These are phyloP conservation scores for Tuber indicum DNA, from an alignment of 495 filamentous ascomycete genomes.

Conservation along the genomic window DNA sequence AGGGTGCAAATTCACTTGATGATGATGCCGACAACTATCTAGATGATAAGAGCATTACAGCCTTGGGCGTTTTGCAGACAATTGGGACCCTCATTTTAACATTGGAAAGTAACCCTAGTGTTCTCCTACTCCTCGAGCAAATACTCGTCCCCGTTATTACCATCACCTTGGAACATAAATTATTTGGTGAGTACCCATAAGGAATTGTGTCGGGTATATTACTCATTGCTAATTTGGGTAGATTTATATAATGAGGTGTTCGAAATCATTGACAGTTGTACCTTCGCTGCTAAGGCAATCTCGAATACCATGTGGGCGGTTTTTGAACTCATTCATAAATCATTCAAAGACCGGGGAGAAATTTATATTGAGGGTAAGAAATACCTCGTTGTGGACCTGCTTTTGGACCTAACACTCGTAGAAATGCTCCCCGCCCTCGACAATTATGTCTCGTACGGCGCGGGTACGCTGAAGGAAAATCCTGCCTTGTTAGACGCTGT, in stretches of 20 bases:
- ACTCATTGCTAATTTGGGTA: conserved; percentile 42
- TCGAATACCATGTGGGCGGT: conserved; percentile 97
- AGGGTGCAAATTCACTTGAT: conserved; percentile 67
- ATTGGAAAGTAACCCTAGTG: conserved; percentile 90
- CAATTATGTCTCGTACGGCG: conserved; percentile 91
- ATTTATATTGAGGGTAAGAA: conserved; percentile 70
- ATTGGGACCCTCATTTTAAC: conserved; percentile 97
- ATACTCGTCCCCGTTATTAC: conserved; percentile 95
- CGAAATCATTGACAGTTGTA: conserved; percentile 98
- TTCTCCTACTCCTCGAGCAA: conserved; percentile 85
- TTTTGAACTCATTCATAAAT: conserved; percentile 90
- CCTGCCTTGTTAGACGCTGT: conserved; percentile 80
- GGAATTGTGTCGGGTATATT: conserved; percentile 2
- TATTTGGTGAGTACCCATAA: conserved; percentile 56
- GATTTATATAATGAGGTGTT: conserved; percentile 97
- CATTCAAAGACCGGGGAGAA: conserved; percentile 94
- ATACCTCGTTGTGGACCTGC: conserved; percentile 5
- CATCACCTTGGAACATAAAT: conserved; percentile 92
- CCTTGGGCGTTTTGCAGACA: conserved; percentile 90
- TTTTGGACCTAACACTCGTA: conserved; percentile 12
- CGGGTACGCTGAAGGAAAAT: conserved; percentile 68
- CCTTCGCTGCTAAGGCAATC: conserved; percentile 93
- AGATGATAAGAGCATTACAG: conserved; percentile 97
- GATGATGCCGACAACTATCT: conserved; percentile 79
- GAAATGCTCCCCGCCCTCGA: conserved; percentile 97